These are phyloP conservation scores for Neonectria ditissima DNA, from an alignment of 2,329 filamentous ascomycete genomes.

Conservation along the genomic window DNA sequence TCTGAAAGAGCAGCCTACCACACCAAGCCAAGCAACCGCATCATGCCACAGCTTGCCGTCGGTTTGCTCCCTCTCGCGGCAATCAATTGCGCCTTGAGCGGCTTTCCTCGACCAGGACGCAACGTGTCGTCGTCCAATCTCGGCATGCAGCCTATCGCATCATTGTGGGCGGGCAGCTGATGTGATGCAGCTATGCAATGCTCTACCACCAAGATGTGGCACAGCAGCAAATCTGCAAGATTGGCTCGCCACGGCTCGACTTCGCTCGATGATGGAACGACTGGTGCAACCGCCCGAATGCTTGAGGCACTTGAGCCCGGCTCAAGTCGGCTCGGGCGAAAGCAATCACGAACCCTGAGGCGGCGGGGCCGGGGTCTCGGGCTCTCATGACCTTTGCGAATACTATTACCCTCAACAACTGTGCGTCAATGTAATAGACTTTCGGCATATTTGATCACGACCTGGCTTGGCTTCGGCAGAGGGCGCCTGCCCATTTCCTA, in stretches of 20 bases:
- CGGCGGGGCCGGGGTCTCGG: conserved; percentile 3
- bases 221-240: conserved; percentile 38
- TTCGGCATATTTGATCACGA: conserved; percentile 13
- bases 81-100: conserved; percentile 34
- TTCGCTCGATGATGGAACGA: conserved; percentile 27
- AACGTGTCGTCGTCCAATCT: conserved; percentile 41
- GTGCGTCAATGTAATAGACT: conserved; percentile 11
- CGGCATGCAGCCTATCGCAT: conserved; percentile 44
- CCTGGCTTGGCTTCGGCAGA: neutral
- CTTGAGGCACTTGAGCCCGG: conserved; percentile 16
- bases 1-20: conserved; percentile 37
- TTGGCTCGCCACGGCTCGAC: conserved; percentile 35
- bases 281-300: conserved; percentile 26
- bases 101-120: conserved; percentile 35
- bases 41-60: conserved; percentile 33
- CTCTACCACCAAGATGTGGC: conserved; percentile 40
- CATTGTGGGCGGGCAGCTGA: conserved; percentile 44
- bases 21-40: conserved; percentile 30
- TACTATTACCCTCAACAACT: conserved; percentile 10
- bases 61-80: conserved; percentile 22
- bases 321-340: conserved; percentile 9
- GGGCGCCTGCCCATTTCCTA: neutral
- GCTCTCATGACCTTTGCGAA: neutral
- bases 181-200: conserved; percentile 45
- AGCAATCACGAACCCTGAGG: conserved; percentile 2